These are phyloP conservation scores for Sphagnum fallax DNA, from an alignment of 228 moss, liverwort and hornwort species.

Conservation along the genomic window DNA sequence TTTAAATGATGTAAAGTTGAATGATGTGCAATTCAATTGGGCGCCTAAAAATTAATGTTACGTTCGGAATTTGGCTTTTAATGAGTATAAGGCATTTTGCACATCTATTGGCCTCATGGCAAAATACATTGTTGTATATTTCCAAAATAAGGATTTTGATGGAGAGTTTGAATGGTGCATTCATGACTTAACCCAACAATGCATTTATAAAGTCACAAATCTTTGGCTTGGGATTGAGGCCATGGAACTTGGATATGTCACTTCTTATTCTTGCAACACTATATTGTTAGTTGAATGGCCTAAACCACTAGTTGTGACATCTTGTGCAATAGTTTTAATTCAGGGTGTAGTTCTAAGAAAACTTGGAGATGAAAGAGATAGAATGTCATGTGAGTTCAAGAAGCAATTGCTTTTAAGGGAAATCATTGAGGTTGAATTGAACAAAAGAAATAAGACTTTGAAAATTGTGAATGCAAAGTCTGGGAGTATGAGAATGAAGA, in stretches of 20 bases:
- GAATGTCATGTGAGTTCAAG: not conserved
- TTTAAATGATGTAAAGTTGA: not conserved
- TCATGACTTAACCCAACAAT: not conserved
- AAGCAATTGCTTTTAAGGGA: not conserved
- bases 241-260: not conserved
- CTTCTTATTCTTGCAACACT: not conserved
- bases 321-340: not conserved
- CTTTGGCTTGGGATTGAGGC: not conserved
- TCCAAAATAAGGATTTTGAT: not conserved
- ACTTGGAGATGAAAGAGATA: not conserved
- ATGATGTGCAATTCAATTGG: conserved; percentile 1
- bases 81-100: not conserved
- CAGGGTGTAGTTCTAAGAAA: not conserved
- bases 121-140: not conserved
- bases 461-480: not conserved
- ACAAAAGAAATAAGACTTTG: not conserved
- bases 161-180: not conserved
- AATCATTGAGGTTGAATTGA: not conserved
- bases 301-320: not conserved
- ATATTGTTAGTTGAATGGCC: not conserved
- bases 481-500: not conserved
- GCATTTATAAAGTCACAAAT: not conserved
- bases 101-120: not conserved
- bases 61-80: not conserved
- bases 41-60: conserved; percentile 10